phyloP scores from a whole-genome alignment of 441 rosid genomes.

The Daphne laureola region DNA sequence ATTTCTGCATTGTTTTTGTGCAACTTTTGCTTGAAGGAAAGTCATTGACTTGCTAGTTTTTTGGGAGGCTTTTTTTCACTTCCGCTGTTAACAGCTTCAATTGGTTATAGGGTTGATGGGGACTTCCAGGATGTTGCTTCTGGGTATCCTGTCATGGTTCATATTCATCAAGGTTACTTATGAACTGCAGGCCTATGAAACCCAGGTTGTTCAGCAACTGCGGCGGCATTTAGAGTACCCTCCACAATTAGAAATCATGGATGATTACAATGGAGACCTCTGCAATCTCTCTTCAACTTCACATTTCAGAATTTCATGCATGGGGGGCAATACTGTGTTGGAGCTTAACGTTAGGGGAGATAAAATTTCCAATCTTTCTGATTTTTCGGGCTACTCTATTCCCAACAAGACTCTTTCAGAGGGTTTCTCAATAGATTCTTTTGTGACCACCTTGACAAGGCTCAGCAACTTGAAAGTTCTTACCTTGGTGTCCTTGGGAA shows the following conservation, averaged over 20 bases:
- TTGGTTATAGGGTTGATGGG: conserved; percentile 29
- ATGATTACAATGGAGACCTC: conserved; percentile 53
- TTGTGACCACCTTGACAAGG: conserved; percentile 77
- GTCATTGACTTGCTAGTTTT: conserved; percentile 14
- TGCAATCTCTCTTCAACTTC: conserved; percentile 57
- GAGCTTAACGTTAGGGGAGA: conserved; percentile 82
- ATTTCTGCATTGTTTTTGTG: conserved; percentile 5
- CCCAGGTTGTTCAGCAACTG: conserved; percentile 57
- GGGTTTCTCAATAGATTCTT: conserved; percentile 74
- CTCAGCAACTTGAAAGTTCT: conserved; percentile 67
- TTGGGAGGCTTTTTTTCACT: conserved; percentile 18
- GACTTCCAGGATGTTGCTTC: conserved; percentile 20
- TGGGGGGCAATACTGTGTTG: conserved; percentile 44
- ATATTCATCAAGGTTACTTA: conserved; percentile 35
- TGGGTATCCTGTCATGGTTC: conserved; percentile 37
- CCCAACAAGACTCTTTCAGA: conserved; percentile 59
- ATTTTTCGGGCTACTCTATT: conserved; percentile 52
- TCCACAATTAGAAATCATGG: conserved; percentile 48
- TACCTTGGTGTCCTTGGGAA: conserved; percentile 79
- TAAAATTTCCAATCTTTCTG: conserved; percentile 48
- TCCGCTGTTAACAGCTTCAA: conserved; percentile 10
- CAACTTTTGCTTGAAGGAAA: conserved; percentile 8
- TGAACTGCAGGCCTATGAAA: conserved; percentile 54
- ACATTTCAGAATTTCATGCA: conserved; percentile 51
- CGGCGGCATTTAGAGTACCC: conserved; percentile 88